phyloP scores from a whole-genome alignment of 345 rosid genomes.

The Rhodamnia argentea region DNA sequence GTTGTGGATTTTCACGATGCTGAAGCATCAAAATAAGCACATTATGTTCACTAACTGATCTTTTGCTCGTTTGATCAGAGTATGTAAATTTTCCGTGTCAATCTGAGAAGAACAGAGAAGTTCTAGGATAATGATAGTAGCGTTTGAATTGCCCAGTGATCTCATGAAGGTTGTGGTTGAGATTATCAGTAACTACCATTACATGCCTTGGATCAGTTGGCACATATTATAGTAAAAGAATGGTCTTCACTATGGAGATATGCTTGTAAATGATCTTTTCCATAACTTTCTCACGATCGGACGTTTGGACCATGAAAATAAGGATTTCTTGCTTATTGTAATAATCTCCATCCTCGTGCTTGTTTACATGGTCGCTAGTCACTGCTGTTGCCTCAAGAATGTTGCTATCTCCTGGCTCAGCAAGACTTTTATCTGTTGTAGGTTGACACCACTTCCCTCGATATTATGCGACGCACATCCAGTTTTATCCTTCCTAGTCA shows the following conservation, averaged over 20 bases:
- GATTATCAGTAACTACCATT: neutral
- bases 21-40: neutral
- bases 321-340: neutral
- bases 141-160: neutral
- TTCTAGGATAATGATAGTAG: neutral
- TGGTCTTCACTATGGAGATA: neutral
- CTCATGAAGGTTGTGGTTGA: neutral
- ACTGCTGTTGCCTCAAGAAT: neutral
- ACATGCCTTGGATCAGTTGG: neutral
- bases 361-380: neutral
- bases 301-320: neutral
- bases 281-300: neutral
- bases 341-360: neutral
- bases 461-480: neutral
- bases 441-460: neutral
- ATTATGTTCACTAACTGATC: neutral
- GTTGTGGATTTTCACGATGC: neutral
- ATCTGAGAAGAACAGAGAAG: neutral
- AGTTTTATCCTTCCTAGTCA: neutral
- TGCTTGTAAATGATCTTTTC: neutral
- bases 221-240: neutral
- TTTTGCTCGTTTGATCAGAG: neutral
- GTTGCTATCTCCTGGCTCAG: neutral
- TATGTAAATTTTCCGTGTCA: neutral
- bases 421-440: neutral